phyloP scores from a whole-genome alignment of 441 rosid genomes.

The Adansonia madagascariensis region DNA sequence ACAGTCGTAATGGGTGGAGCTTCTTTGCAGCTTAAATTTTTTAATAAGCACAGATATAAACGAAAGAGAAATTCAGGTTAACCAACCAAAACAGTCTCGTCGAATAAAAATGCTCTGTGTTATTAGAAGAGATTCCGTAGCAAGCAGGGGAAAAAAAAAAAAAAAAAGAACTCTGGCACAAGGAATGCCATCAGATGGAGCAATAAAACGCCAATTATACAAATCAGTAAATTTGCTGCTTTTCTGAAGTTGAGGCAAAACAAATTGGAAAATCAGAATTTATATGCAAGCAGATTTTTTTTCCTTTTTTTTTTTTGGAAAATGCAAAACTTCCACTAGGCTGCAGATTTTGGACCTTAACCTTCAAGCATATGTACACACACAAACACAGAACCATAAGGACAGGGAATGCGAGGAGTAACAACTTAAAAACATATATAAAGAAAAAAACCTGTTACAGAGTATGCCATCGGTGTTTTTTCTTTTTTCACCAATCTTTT shows the following conservation, averaged over 20 bases:
- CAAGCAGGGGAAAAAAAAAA: not conserved
- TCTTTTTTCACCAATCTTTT: not conserved
- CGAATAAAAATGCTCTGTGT: not conserved
- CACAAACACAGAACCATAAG: not conserved
- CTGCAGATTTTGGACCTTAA: not conserved
- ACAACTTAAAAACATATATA: not conserved
- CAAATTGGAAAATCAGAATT: not conserved
- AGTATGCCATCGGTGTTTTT: not conserved
- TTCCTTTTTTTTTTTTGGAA: not conserved
- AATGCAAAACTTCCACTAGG: not conserved
- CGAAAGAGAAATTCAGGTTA: not conserved
- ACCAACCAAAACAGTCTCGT: not conserved
- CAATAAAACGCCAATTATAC: not conserved
- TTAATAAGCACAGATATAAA: not conserved
- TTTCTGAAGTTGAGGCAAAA: not conserved
- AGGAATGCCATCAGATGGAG: conserved; percentile 12
- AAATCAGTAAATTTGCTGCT: not conserved
- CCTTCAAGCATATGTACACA: not conserved
- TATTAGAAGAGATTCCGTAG: not conserved
- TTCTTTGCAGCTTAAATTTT: not conserved
- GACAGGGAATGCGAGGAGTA: not conserved
- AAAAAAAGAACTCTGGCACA: conserved; percentile 4
- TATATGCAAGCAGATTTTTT: not conserved
- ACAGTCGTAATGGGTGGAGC: not conserved
- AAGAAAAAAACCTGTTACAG: not conserved